Percentiles rank a stretch among this genome's conserved stretches.
Conservation (phyloP, 495 filamentous ascomycete species). For the Lepraria neglecta region DNA sequence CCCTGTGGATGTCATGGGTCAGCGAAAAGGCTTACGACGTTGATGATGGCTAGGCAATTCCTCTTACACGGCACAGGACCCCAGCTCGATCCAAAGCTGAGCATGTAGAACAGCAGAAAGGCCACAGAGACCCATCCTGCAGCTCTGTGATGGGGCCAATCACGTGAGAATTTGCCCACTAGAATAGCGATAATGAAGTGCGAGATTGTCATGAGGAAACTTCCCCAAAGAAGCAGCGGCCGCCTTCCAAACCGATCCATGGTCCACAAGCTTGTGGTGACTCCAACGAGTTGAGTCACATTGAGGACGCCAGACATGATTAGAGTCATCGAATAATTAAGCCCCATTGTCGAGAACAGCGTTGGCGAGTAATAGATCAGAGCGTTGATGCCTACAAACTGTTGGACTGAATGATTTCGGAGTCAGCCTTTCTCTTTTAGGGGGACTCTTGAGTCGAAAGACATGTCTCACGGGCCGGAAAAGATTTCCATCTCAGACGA, state of each 20-base stretch:
- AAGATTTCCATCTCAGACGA: no score
- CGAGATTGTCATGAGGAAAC: slow-evolving; percentile 43
- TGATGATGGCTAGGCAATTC: not conserved
- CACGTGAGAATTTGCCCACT: slow-evolving; percentile 38
- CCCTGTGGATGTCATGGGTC: slow-evolving; percentile 23
- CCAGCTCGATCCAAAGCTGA: slow-evolving; percentile 45
- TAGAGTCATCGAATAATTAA: slow-evolving; percentile 49
- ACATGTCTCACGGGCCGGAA: no score
- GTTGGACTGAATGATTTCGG: slow-evolving; percentile 40
- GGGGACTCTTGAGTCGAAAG: slow-evolving; percentile 13
- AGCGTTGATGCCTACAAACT: slow-evolving; percentile 48
- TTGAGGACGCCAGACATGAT: slow-evolving; percentile 56
- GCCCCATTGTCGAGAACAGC: slow-evolving; percentile 53
- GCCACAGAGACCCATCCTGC: slow-evolving; percentile 41
- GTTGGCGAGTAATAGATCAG: slow-evolving; percentile 49
- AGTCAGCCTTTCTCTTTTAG: slow-evolving; percentile 6
- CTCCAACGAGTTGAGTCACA: slow-evolving; percentile 46
- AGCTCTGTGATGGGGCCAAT: slow-evolving; percentile 41
- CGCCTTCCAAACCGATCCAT: slow-evolving; percentile 46
- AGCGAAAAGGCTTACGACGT: slow-evolving; percentile 3
- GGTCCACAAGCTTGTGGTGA: slow-evolving; percentile 43
- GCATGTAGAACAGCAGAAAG: slow-evolving; percentile 43
- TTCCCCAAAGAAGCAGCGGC: slow-evolving; percentile 42
- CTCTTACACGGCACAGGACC: slow-evolving; percentile 36
- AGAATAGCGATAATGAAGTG: slow-evolving; percentile 48